Evolutionary conservation across 208 protist species (phyloP).

Genomic region (Sergeia podlipaevii): DNA sequence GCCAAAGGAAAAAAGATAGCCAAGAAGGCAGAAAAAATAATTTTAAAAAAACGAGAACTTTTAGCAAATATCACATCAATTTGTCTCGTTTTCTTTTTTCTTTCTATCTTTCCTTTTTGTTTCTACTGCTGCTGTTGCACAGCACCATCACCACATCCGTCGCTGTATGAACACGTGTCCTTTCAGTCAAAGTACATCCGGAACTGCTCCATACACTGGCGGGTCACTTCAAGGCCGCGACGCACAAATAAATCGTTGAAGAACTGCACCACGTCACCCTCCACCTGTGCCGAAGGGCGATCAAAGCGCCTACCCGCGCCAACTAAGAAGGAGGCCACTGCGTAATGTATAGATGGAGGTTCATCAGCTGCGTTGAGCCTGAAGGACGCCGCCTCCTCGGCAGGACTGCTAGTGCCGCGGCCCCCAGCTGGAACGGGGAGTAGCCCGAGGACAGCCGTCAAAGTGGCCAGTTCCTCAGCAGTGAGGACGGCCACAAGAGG

Average conservation of each 20-base stretch:
- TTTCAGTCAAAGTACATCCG: conserved; percentile 22
- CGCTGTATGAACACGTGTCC: neutral
- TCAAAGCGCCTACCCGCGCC: conserved; percentile 61
- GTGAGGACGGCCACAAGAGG: conserved; percentile 52
- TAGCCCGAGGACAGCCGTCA: conserved; percentile 56
- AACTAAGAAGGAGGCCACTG: conserved; percentile 39
- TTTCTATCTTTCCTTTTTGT: neutral
- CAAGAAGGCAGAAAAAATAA: neutral
- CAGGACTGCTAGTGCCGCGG: neutral
- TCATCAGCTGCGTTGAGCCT: neutral
- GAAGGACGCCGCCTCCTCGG: neutral
- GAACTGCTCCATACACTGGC: conserved; percentile 44
- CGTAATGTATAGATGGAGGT: conserved; percentile 28
- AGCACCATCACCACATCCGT: neutral
- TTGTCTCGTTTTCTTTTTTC: neutral
- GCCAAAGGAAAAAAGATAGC: conserved; percentile 1
- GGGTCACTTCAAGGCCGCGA: conserved; percentile 46
- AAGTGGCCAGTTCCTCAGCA: conserved; percentile 43
- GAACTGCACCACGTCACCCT: conserved; percentile 64
- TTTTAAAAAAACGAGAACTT: neutral
- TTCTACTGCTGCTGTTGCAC: neutral
- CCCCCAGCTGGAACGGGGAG: conserved; percentile 6
- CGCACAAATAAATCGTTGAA: conserved; percentile 58
- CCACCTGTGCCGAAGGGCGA: conserved; percentile 62
- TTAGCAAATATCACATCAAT: neutral